Conservation (phyloP, 345 rosid species). For the Toxicodendron radicans region DNA sequence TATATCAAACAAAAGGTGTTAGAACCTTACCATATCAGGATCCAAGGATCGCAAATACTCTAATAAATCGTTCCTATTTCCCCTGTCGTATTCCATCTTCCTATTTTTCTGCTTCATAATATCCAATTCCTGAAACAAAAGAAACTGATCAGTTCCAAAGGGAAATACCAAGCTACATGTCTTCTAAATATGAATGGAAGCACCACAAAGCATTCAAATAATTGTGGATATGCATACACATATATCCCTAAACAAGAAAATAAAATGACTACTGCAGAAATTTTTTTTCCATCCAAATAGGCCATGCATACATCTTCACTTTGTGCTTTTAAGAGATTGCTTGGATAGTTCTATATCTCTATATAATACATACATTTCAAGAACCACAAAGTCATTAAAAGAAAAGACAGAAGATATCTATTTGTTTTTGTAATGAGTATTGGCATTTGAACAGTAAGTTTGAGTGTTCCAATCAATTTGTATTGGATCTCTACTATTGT, state of each 20-base stretch:
- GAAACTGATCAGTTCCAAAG: constrained; percentile 13
- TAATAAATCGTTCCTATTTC: constrained; percentile 65
- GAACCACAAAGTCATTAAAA: too few species aligned
- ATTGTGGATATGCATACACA: not conserved
- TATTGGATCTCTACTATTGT: too few species aligned
- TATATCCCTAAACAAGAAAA: not conserved
- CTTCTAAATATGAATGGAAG: not conserved
- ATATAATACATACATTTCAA: too few species aligned
- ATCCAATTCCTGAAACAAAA: constrained; percentile 61
- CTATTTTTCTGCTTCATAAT: constrained; percentile 52
- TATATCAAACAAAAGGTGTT: not conserved
- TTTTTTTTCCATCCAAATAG: not conserved
- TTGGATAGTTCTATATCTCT: too few species aligned
- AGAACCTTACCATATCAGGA: constrained; percentile 56
- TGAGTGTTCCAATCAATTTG: too few species aligned
- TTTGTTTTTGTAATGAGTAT: too few species aligned
- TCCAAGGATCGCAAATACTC: constrained; percentile 87
- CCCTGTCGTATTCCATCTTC: constrained; percentile 51
- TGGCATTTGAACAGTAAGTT: too few species aligned
- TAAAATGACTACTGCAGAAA: not conserved
- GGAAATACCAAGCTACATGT: constrained; percentile 1
- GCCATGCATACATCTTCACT: too few species aligned
- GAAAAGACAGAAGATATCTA: too few species aligned
- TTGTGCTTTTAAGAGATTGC: too few species aligned
- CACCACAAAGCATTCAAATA: not conserved